A percentile compares a stretch with the other conserved stretches of the same genome.
phyloP scores from a whole-genome alignment of 2,329 filamentous ascomycete genomes.

The Penicillium fuscoglaucum region DNA sequence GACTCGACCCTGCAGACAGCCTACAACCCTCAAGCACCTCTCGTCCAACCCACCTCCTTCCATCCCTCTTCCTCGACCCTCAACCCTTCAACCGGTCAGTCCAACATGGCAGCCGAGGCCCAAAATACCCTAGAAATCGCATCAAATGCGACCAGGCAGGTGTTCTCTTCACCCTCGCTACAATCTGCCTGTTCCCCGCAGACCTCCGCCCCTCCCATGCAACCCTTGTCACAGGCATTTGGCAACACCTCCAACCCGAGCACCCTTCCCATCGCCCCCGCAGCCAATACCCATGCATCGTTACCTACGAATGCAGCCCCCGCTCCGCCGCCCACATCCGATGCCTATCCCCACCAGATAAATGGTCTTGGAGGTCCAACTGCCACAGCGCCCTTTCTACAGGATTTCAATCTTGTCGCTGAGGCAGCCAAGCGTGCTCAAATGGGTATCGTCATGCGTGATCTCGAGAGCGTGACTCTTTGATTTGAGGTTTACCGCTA shows the following conservation, averaged over 20 bases:
- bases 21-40: constrained; percentile 18
- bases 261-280: constrained; percentile 13
- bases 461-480: constrained; percentile 60
- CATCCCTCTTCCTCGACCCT: constrained; percentile 15
- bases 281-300: constrained; percentile 12
- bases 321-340: constrained; percentile 7
- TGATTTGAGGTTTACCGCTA: constrained; percentile 19
- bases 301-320: constrained; percentile 14
- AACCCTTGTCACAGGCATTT: constrained; percentile 18
- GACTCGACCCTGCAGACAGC: constrained; percentile 19
- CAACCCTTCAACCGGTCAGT: constrained; percentile 10
- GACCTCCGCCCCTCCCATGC: constrained; percentile 16
- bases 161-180: constrained; percentile 18
- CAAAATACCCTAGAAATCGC: constrained; percentile 14
- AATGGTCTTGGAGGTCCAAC: constrained; percentile 34
- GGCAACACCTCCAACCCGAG: constrained; percentile 10
- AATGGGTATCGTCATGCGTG: constrained; percentile 82
- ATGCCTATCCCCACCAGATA: constrained; percentile 29
- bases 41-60: constrained; percentile 11
- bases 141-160: constrained; percentile 15
- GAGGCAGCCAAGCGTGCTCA: constrained; percentile 93
- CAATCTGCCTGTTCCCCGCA: constrained; percentile 17
- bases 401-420: constrained; percentile 80
- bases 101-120: constrained; percentile 11
- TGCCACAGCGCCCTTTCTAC: constrained; percentile 64